These are phyloP conservation scores for Fagopyrum esculentum DNA, from an alignment of 148 eudicot species.

Conservation along the genomic window DNA sequence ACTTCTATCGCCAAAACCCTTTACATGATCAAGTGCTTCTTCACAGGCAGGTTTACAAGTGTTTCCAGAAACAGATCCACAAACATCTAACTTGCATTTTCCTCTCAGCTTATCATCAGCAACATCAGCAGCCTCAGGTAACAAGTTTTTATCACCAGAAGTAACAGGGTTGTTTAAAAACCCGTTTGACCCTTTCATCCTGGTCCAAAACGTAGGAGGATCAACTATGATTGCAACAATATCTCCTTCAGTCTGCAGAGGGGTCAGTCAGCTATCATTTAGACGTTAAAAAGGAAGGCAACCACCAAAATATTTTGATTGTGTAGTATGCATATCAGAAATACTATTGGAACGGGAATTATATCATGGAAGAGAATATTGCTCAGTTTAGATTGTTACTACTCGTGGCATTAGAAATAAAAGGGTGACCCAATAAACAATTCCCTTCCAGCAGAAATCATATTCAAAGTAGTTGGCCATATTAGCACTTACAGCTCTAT, in stretches of 20 bases:
- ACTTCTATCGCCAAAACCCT: slow-evolving; percentile 14
- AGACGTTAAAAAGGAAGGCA: slow-evolving; percentile 8
- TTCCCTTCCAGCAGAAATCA: background rate
- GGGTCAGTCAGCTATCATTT: background rate
- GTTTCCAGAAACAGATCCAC: slow-evolving; percentile 11
- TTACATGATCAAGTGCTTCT: slow-evolving; percentile 15
- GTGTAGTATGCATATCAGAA: background rate
- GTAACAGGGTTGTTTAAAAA: slow-evolving; percentile 24
- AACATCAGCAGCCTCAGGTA: slow-evolving; percentile 21
- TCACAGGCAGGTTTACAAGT: slow-evolving; percentile 13
- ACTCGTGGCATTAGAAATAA: background rate
- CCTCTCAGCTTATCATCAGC: slow-evolving; percentile 33
- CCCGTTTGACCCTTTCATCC: slow-evolving; percentile 67
- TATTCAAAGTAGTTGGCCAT: background rate
- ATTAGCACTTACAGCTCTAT: slow-evolving; percentile 77
- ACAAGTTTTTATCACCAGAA: slow-evolving; percentile 21
- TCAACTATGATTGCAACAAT: slow-evolving; percentile 69
- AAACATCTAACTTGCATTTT: slow-evolving; percentile 33
- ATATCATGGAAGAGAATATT: background rate
- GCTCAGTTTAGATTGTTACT: background rate
- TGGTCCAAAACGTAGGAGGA: slow-evolving; percentile 60
- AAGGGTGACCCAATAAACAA: background rate
- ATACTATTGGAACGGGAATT: background rate
- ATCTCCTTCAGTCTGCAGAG: slow-evolving; percentile 78
- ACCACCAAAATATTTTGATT: background rate